Conservation (phyloP, 192 early-diverging fungal genomes). For the Podila verticillata region DNA sequence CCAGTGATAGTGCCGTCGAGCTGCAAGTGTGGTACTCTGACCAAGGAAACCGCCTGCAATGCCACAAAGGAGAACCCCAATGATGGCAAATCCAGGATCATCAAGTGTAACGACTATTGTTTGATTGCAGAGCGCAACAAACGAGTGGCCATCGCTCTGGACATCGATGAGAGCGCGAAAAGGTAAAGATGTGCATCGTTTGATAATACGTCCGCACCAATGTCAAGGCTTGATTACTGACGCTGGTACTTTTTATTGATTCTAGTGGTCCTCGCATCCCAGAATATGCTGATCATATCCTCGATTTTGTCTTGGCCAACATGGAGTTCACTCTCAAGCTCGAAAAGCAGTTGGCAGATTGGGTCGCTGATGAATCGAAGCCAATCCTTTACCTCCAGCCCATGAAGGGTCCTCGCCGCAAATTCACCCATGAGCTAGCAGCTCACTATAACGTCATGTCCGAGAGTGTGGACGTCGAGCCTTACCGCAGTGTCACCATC, state of each 20-base stretch:
- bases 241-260: background rate
- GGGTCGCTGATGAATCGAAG: conserved; percentile 67
- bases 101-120: conserved; percentile 88
- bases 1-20: conserved; percentile 59
- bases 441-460: conserved; percentile 75
- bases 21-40: conserved; percentile 83
- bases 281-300: conserved; percentile 68
- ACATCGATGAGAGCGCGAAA: conserved; percentile 57
- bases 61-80: conserved; percentile 60
- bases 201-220: no score
- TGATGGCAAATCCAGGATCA: conserved; percentile 46
- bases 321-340: conserved; percentile 73
- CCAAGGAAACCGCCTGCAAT: conserved; percentile 71
- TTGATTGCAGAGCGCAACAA: conserved; percentile 81
- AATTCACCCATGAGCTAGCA: conserved; percentile 80
- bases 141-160: conserved; percentile 81
- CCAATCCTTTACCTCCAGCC: conserved; percentile 72
- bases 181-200: conserved; percentile 8
- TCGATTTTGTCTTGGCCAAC: conserved; percentile 73
- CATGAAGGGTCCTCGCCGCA: conserved; percentile 70
- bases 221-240: background rate
- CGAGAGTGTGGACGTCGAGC: conserved; percentile 83
- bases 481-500: conserved; percentile 72
- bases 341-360: conserved; percentile 72
- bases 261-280: conserved; percentile 23